Conservation (phyloP, 2,329 filamentous ascomycete species). For the Colletotrichum kahawae region DNA sequence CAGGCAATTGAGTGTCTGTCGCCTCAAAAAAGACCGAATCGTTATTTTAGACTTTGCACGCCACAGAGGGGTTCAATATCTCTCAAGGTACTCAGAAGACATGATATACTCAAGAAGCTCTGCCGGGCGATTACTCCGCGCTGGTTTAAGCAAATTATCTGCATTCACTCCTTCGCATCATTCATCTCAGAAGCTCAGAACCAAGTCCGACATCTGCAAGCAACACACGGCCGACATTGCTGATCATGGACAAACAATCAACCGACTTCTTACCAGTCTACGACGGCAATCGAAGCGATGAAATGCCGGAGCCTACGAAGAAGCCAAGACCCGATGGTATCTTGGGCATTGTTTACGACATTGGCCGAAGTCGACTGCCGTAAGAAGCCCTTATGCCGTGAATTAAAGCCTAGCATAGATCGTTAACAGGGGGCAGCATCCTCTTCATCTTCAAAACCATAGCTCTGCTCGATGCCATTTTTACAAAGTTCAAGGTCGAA, state of each 20-base stretch:
- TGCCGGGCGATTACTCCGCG: background rate
- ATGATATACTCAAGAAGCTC: background rate
- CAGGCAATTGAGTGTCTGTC: background rate
- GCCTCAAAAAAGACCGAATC: background rate
- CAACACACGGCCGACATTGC: background rate
- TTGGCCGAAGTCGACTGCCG: background rate
- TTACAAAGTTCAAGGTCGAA: background rate
- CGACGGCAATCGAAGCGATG: background rate
- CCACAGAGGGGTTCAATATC: background rate
- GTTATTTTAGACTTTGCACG: background rate
- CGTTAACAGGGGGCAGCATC: background rate
- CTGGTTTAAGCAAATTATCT: background rate
- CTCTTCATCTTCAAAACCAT: background rate
- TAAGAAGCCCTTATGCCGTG: background rate
- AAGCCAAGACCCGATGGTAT: background rate
- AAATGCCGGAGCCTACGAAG: background rate
- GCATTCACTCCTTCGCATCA: background rate
- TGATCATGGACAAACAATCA: background rate
- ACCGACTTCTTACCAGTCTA: rapidly evolving
- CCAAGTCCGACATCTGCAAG: background rate
- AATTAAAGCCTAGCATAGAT: background rate
- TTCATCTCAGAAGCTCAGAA: background rate
- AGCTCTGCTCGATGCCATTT: background rate
- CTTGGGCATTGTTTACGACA: background rate
- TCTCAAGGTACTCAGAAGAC: background rate